Base-by-base conservation (phyloP, 2,329 filamentous ascomycete species). In the Periconia macrospinosa region DNA sequence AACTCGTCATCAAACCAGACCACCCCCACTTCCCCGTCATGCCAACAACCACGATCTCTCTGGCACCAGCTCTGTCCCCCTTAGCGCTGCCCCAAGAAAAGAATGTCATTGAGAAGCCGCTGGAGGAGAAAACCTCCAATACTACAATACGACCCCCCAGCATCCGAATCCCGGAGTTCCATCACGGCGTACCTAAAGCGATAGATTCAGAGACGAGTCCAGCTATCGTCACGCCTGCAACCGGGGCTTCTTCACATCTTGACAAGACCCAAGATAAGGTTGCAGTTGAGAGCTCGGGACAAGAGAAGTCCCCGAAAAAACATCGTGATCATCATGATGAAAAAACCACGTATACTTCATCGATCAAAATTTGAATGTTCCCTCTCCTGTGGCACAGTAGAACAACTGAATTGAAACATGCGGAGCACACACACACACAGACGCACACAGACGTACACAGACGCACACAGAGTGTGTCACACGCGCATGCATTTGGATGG, bases 141-240 rank as follows among this genome's bases (percentile, higher is more conserved):
- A 67, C 62, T 9, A 72, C 69, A 0, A 73, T 71, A 33, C 61
- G 70, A 35, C 66, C 68, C 8, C 61, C 63, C 0, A 67, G 61
- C 45, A 60, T 65, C 9, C 37, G 57, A 14, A 62, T 65, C 6
- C 63, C 66, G 10, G 58, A 66, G 13, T 63, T 65, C 19, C 57
- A 63, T 42, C 60, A 68, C 45, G 50, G 30, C 6, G 33, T 60
- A 0, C 61, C 68, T 0, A 58, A 59, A 48, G 50, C 59, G 6
- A 35, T 68, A 6, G 57, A 60, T n/a, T 18, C 41, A 11, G 41
- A 49, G n/a, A 43, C 43, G 3, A 56, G 23, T 15, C 37, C 47
- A 15, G 41, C 54, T n/a, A 40, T 45, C 35, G 35, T 41, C 6
- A 48, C 45, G 6, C 50, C 37, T 6, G 23, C 50, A 8, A 33